Evolutionary conservation across 352 stramenopile species (phyloP), one percentile per base, ranked within the genome.

Genomic region (Pythium aristosporum): DNA sequence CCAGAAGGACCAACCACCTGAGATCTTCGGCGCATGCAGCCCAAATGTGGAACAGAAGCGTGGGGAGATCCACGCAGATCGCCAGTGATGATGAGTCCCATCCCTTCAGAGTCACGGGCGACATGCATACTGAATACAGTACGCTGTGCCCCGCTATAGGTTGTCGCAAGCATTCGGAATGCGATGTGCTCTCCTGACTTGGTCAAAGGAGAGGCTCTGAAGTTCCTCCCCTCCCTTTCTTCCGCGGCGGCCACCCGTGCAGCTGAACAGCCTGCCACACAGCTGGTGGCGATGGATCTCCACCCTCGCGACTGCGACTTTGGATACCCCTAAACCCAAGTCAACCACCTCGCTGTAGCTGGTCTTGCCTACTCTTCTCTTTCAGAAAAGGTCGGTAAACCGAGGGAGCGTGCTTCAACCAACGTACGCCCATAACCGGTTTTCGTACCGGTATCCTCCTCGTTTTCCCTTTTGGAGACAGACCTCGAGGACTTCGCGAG

Each of bases 371-470:
- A 39, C 34, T 39, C 34, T 10, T 39, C 37, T 34, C 5, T 21
- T 47, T 23, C 25, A 21, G n/a, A 28, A 13, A 10, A 55, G 34
- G 53, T 68, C 42, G 13, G 25, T 69, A 64, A 43, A 42, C 5
- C 23, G 13, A 63, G 57, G 57, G n/a, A 53, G n/a, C 2, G 12
- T 32, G 10, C 50, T 57, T 65, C 57, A 65, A 53, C 50, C 47
- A 30, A 55, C 15, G 51, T 36, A 51, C 34, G 15, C 39, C 36
- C 1, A n/a, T 30, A 58, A 71, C 61, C 64, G 53, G 57, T 62
- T 61, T 54, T 34, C 37, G 8, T 37, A 71, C 64, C 64, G 64
- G 57, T 71, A 62, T 66, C 42, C 51, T 58, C 64, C 64, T 71
- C 64, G 47, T 66, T 71, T 70, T 61, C 41, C 56, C 55, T 57